Evolutionary conservation across 371 early-diverging fungal species (phyloP).

Genomic region (Lichtheimia hyalospora): DNA sequence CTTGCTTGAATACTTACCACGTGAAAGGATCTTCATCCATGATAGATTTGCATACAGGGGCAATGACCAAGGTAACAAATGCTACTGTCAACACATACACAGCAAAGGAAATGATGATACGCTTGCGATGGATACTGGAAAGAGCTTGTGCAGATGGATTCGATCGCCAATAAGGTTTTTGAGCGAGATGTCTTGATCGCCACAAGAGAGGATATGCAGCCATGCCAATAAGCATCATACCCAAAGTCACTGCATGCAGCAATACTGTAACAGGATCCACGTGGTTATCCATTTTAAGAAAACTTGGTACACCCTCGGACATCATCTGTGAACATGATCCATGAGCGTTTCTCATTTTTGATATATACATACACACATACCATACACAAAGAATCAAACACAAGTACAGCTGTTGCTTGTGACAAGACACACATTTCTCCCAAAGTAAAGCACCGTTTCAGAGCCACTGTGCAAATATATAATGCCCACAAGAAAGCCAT

Average conservation of each 20-base stretch:
- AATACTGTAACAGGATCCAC: slow-evolving; percentile 35
- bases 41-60: slow-evolving; percentile 45
- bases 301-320: slow-evolving; percentile 24
- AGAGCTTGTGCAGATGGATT: slow-evolving; percentile 6
- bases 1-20: slow-evolving; percentile 41
- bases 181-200: slow-evolving; percentile 49
- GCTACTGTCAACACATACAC: slow-evolving; percentile 42
- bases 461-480: slow-evolving; percentile 40
- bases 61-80: slow-evolving; percentile 44
- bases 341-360: neutral
- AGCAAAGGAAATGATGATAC: slow-evolving; percentile 24
- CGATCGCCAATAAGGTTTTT: slow-evolving; percentile 47
- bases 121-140: slow-evolving; percentile 17
- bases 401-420: slow-evolving; percentile 55
- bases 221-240: slow-evolving; percentile 70
- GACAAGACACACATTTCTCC: slow-evolving; percentile 71
- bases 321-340: slow-evolving; percentile 20
- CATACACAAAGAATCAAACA: slow-evolving; percentile 19
- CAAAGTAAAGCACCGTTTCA: slow-evolving; percentile 62
- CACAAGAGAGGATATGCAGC: slow-evolving; percentile 55
- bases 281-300: slow-evolving; percentile 16
- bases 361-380: neutral
- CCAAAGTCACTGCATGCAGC: slow-evolving; percentile 58
- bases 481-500: slow-evolving; percentile 42
- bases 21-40: slow-evolving; percentile 58